A percentile compares a stretch with the other conserved stretches of the same genome.
Evolutionary conservation across 2,329 filamentous ascomycete genomes (phyloP).

Genomic region (Clarireedia monteithiana): DNA sequence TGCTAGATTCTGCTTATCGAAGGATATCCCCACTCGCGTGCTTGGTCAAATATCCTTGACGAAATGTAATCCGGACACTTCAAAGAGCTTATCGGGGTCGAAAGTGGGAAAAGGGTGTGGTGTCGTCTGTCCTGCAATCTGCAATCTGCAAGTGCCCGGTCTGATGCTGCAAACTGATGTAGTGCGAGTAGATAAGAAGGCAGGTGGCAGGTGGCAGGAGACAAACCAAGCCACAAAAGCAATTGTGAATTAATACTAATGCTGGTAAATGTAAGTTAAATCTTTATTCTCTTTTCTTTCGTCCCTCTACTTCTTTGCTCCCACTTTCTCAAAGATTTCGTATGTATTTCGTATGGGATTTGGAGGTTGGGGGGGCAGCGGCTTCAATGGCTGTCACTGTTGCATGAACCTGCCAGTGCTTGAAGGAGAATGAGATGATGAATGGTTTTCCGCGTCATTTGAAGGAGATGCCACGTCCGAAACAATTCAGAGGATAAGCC

Average conservation of each 20-base stretch:
- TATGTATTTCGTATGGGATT: neutral
- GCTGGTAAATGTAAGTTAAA: constrained; percentile 3
- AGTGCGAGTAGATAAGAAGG: constrained; percentile 9
- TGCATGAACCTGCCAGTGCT: constrained; percentile 23
- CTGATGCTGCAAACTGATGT: neutral
- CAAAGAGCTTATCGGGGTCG: constrained; percentile 8
- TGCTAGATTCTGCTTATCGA: constrained; percentile 3
- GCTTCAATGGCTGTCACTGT: constrained; percentile 20
- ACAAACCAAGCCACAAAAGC: constrained; percentile 2
- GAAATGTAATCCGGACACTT: neutral
- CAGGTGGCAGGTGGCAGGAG: neutral
- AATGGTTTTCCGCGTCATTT: constrained; percentile 25
- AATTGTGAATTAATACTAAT: neutral
- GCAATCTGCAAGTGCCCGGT: constrained; percentile 3
- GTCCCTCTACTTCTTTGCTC: neutral
- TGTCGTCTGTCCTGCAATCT: constrained; percentile 9
- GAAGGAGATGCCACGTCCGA: constrained; percentile 1
- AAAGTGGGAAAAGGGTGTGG: constrained; percentile 4
- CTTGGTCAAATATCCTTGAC: constrained; percentile 4
- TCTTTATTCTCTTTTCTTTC: neutral
- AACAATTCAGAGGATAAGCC: neutral
- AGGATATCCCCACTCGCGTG: constrained; percentile 3
- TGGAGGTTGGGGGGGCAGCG: neutral
- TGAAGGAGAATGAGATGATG: constrained; percentile 26
- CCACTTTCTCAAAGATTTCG: neutral